Base-by-base conservation (phyloP, 208 protist genomes). In the Tritrichomonas foetus region DNA sequence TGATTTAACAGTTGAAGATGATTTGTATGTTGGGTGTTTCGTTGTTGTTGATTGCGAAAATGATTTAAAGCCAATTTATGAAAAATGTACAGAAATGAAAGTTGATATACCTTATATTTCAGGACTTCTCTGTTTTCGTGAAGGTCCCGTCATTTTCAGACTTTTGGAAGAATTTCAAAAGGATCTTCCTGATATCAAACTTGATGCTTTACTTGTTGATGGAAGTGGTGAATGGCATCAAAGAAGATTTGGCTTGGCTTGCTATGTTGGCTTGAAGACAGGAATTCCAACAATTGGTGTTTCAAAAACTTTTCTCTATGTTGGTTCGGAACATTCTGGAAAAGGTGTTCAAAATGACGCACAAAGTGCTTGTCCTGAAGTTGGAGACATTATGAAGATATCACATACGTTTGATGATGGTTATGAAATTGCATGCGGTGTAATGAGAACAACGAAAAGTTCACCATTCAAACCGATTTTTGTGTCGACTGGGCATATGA, bases 1-100 rank as follows among this genome's bases (percentile, higher is more conserved):
- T 8, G 69, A 78, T 47, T 78, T 78, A n/a, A 78, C 69, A 78
- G 69, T 78, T 47, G 69, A 78, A 78, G 69, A 47, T 47, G 69
- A 78, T 78, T 47, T 78, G n/a, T 47, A 47, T 27, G 36, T 78
- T 44, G 69, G 69, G 16, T 78, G 69, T 20, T 44, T 78, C 1
- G 69, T 78, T 78, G 69, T 78, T 47, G 33, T 78, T 47, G 69
- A 78, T 20, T 3, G 39, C 5, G 20, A 78, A 47, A 78, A 78
- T 36, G 22, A 22, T 30, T 5, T 36, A 47, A 78, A 36, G 5
- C 69, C 69, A 47, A n/a, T 78, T 1, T 78, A 78, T 44, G 14
- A 11, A 11, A 78, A 78, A 36, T 78, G 69, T n/a, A 47, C 69
- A 78, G 36, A 36, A 5, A 36, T 78, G 5, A 39, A 78, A 20